Conservation (phyloP, 371 early-diverging fungal genomes). For the Circinella minor region DNA sequence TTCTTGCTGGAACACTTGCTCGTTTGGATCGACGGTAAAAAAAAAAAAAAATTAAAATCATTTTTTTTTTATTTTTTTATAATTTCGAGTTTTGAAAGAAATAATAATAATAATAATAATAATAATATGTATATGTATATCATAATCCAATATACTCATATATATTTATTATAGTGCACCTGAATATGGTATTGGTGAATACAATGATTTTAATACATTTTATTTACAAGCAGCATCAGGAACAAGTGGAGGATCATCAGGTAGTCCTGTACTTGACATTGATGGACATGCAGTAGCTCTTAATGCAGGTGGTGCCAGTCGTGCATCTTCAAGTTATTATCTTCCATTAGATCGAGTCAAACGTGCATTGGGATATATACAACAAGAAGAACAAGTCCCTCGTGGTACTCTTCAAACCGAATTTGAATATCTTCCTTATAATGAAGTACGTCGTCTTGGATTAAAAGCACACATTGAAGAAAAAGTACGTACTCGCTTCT, state of each 20-base stretch:
- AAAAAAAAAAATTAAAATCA: no score
- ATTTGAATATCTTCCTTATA: conserved; percentile 65
- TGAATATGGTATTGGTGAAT: conserved; percentile 70
- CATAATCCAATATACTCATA: no score
- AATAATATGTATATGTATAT: no score
- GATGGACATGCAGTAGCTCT: conserved; percentile 72
- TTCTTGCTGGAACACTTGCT: conserved; percentile 73
- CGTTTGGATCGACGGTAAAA: conserved; percentile 69
- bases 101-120: no score
- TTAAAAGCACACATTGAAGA: conserved; percentile 67
- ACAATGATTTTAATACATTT: conserved; percentile 75
- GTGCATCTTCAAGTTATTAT: conserved; percentile 61
- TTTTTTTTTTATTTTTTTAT: no score
- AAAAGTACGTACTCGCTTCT: conserved; percentile 58
- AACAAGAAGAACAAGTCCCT: conserved; percentile 60
- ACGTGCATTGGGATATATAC: conserved; percentile 65
- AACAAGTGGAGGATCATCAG: conserved; percentile 71
- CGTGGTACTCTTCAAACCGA: conserved; percentile 81
- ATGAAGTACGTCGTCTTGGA: conserved; percentile 66
- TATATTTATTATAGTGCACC: conserved; percentile 55
- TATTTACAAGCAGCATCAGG: conserved; percentile 74
- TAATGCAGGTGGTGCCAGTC: conserved; percentile 67
- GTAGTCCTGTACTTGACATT: conserved; percentile 70
- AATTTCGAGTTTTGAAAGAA: not conserved
- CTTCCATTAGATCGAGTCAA: conserved; percentile 68